Evolutionary conservation across 2,329 filamentous ascomycete species (phyloP).

Genomic region (Phyllosticta paracitricarpa): DNA sequence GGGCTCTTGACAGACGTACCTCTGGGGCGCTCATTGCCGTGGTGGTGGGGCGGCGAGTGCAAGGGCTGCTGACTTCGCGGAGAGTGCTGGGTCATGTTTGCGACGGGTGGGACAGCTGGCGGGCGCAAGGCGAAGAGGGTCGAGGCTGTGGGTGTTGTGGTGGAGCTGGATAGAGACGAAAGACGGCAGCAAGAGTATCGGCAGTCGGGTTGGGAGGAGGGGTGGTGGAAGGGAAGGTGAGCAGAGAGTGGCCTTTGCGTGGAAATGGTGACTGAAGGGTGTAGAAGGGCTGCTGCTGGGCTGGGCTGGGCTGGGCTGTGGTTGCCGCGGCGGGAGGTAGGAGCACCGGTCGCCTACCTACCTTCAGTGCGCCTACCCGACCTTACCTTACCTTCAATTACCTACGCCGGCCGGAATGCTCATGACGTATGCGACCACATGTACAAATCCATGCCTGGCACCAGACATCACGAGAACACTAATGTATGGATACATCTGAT

Average conservation of each 20-base stretch:
- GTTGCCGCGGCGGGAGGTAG: not conserved
- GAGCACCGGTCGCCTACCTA: not conserved
- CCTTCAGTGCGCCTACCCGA: too few species aligned
- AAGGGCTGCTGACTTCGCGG: constrained; percentile 24
- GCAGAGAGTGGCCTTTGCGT: not conserved
- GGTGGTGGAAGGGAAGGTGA: not conserved
- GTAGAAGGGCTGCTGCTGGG: not conserved
- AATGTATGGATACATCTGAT: too few species aligned
- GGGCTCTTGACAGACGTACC: constrained; percentile 20
- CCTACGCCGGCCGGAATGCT: not conserved
- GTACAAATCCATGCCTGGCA: too few species aligned
- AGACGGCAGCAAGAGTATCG: not conserved
- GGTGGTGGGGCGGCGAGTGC: constrained; percentile 22
- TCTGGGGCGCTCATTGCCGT: constrained; percentile 31
- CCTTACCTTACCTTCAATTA: too few species aligned
- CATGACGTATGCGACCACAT: not conserved
- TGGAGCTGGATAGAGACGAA: not conserved
- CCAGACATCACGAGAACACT: not conserved
- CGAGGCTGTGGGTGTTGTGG: not conserved
- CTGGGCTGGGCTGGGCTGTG: not conserved
- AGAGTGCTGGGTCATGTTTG: constrained; percentile 26
- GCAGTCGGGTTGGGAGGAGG: not conserved
- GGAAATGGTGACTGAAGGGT: not conserved
- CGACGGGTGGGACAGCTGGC: not conserved
- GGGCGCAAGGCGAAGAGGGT: not conserved